Percentiles rank a stretch among this genome's conserved stretches.
phyloP scores from a whole-genome alignment of 345 rosid genomes.

The Hibiscus trionum region DNA sequence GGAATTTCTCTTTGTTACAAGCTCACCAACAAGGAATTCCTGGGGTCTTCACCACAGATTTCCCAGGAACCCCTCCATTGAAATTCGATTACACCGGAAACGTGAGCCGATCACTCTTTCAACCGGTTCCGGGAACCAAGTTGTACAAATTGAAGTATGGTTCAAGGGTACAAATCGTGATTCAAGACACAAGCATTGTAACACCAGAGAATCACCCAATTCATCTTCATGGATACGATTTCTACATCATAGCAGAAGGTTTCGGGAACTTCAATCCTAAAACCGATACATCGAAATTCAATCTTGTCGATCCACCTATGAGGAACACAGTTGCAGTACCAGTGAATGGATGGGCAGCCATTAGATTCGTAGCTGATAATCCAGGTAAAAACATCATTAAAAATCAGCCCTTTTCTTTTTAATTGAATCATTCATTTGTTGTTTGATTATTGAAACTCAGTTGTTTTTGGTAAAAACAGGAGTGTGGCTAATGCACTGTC shows the following conservation, averaged over 20 bases:
- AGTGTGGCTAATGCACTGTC: constrained; percentile 92
- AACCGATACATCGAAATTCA: constrained; percentile 59
- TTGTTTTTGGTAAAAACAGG: constrained; percentile 27
- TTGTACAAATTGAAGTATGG: constrained; percentile 62
- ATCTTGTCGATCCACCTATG: constrained; percentile 82
- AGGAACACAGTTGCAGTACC: constrained; percentile 86
- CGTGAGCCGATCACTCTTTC: constrained; percentile 60
- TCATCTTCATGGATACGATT: constrained; percentile 93
- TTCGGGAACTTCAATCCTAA: constrained; percentile 79
- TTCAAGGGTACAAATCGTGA: constrained; percentile 64
- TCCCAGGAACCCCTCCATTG: constrained; percentile 59
- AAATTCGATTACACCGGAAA: constrained; percentile 77
- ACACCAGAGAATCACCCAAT: constrained; percentile 86
- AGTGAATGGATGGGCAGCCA: constrained; percentile 79
- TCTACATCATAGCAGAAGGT: constrained; percentile 70
- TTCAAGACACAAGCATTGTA: constrained; percentile 75
- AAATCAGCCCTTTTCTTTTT: background rate
- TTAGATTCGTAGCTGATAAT: constrained; percentile 87
- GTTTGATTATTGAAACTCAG: background rate
- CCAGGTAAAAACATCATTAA: constrained; percentile 45
- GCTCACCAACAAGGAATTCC: constrained; percentile 56
- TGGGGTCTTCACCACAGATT: constrained; percentile 77
- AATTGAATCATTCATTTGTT: background rate
- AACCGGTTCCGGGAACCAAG: constrained; percentile 60
- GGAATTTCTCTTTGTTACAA: constrained; percentile 56